phyloP scores from a whole-genome alignment of 164 flowering plant genomes.

The Macadamia integrifolia region DNA sequence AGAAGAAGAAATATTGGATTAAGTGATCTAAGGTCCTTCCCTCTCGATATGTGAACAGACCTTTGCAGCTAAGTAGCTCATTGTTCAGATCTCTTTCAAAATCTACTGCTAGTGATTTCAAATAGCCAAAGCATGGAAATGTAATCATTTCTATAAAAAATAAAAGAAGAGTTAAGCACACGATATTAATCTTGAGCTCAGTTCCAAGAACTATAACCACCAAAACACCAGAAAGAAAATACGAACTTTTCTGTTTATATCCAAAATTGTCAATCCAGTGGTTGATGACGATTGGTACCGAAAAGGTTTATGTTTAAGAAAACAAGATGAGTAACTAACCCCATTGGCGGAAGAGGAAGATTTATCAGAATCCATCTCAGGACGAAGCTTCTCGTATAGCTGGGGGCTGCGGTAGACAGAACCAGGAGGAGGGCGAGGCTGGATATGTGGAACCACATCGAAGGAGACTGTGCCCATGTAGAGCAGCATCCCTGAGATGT shows the following conservation, averaged over 20 bases:
- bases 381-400: slow-evolving; percentile 49
- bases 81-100: slow-evolving; percentile 1
- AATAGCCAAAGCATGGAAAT: neutral
- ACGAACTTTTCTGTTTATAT: too few species aligned
- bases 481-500: slow-evolving; percentile 74
- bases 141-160: neutral
- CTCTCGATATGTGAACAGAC: neutral
- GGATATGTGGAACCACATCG: slow-evolving; percentile 48
- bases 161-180: too few species aligned
- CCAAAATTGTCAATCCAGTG: too few species aligned
- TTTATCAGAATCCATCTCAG: slow-evolving; percentile 65
- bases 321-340: slow-evolving; percentile 28
- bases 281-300: too few species aligned
- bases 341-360: slow-evolving; percentile 41
- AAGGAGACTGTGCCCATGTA: slow-evolving; percentile 74
- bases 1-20: neutral
- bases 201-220: too few species aligned
- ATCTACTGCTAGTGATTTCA: neutral
- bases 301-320: too few species aligned
- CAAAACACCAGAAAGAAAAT: too few species aligned
- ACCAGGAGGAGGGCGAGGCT: slow-evolving; percentile 45
- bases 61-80: neutral
- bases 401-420: slow-evolving; percentile 73
- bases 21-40: neutral
- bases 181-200: too few species aligned